Evolutionary conservation across 805 yeast genomes (phyloP).

Genomic region (Saccharomyces kudriavzevii): DNA sequence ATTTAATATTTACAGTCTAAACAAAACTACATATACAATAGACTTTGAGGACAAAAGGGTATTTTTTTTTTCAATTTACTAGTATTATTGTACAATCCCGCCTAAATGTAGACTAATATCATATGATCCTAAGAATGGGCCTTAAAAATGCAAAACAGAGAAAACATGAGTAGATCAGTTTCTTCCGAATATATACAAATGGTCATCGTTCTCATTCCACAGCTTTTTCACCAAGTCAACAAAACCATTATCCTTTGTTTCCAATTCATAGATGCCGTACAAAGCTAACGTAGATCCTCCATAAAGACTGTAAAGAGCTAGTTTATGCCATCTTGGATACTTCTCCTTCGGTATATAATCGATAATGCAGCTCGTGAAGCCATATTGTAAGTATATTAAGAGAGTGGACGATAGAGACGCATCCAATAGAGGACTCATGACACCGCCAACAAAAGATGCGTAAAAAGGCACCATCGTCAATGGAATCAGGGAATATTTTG

Average conservation of each 20-base stretch:
- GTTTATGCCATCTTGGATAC: conserved; percentile 55
- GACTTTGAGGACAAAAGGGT: background rate
- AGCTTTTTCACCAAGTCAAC: conserved; percentile 36
- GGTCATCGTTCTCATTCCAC: conserved; percentile 32
- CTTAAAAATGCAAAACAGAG: background rate
- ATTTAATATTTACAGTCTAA: background rate
- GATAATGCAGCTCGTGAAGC: conserved; percentile 68
- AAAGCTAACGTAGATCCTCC: conserved; percentile 57
- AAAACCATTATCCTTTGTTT: conserved; percentile 58
- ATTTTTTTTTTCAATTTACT: background rate
- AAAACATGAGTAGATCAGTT: background rate
- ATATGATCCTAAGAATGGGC: background rate
- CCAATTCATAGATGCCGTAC: conserved; percentile 65
- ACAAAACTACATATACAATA: background rate
- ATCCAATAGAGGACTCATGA: conserved; percentile 48
- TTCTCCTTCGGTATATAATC: conserved; percentile 74
- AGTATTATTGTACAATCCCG: background rate
- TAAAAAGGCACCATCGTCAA: conserved; percentile 47
- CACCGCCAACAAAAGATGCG: conserved; percentile 36
- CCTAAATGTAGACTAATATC: background rate
- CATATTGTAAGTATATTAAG: conserved; percentile 59
- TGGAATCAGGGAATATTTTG: conserved; percentile 57
- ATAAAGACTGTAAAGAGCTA: conserved; percentile 51
- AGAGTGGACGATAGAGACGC: conserved; percentile 47
- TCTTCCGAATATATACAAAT: conserved; percentile 22